These are phyloP conservation scores for Boletus insuetus DNA, from an alignment of 768 basidiomycete genomes.

Conservation along the genomic window DNA sequence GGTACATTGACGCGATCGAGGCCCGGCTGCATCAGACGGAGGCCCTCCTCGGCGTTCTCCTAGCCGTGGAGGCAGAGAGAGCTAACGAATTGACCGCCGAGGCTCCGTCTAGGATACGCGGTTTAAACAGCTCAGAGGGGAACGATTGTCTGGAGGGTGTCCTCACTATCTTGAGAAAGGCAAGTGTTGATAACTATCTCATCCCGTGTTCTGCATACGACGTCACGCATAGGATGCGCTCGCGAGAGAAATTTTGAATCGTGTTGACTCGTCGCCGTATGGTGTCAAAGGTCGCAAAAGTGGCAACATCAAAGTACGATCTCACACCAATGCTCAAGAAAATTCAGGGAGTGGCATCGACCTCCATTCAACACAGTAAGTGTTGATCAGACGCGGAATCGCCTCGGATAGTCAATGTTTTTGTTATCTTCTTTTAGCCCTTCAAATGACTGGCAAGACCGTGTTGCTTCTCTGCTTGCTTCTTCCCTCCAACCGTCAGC, in stretches of 20 bases:
- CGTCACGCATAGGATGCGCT: constrained; percentile 58
- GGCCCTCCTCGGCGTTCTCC: constrained; percentile 79
- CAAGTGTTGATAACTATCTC: constrained; percentile 19
- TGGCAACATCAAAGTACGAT: constrained; percentile 32
- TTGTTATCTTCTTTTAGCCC: constrained; percentile 46
- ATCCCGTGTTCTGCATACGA: neutral
- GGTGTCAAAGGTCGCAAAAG: constrained; percentile 68
- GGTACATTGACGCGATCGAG: constrained; percentile 94
- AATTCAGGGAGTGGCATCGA: constrained; percentile 30
- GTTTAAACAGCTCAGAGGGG: constrained; percentile 4
- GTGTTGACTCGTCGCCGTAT: constrained; percentile 80
- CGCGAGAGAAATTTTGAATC: constrained; percentile 74
- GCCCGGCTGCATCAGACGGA: constrained; percentile 89
- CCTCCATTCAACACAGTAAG: constrained; percentile 63
- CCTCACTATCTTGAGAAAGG: constrained; percentile 51
- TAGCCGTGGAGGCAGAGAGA: constrained; percentile 42
- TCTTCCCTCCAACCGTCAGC: constrained; percentile 18
- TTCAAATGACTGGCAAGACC: constrained; percentile 83
- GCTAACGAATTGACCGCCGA: constrained; percentile 23
- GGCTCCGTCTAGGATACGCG: constrained; percentile 31
- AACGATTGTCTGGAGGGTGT: constrained; percentile 31
- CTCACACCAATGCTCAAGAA: constrained; percentile 21
- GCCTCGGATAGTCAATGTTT: neutral
- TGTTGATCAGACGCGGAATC: constrained; percentile 2
- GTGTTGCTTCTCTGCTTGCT: constrained; percentile 38